Evolutionary conservation across 306 rosid species (phyloP), one percentile per base, ranked within the genome.

Genomic region (Pterocarpus santalinus): DNA sequence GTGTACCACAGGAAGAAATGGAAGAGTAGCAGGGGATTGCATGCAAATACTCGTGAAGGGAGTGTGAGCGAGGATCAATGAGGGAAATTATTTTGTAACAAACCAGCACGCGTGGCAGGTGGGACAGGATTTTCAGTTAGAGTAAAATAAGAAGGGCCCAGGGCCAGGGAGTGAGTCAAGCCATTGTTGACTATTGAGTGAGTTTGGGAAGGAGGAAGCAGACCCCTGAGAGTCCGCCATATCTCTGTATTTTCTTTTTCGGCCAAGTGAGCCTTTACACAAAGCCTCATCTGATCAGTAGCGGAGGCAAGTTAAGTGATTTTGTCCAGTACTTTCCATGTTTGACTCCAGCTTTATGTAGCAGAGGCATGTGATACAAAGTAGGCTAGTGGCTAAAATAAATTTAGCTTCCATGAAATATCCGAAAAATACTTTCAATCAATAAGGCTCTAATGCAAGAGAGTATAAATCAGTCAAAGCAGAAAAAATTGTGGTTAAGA

Each of bases 391-490:
- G 16, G 74, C 15, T 47, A 44, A 67, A 57, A 67, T 67, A 44
- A 57, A 64, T 72, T 63, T 80, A 36, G 35, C 17, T 56, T 66
- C 43, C 5, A 11, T 22, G 28, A 35, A 58, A 72, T 30, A 78
- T 65, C 58, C 33, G 16, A 73, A 63, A 69, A 38, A n/a, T 60
- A 34, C 60, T 73, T 44, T 43, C 11, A 10, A 13, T 71, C 3
- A 62, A 57, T 8, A 49, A 44, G 41, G 60, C 11, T 69, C 73
- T 47, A 41, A 72, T 67, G 70, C 81, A 57, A 70, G 62, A 46
- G 30, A 60, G 30, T 68, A 75, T 30, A 66, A 82, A 64, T 30
- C 64, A 73, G 66, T 57, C 49, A 30, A 82, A n/a, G 61, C 28
- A 62, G 65, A n/a, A 44, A 65, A 49, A 36, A 17, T 14, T 44